Base-by-base conservation (phyloP, 805 yeast genomes). In the Suhomyces canberraensis region DNA sequence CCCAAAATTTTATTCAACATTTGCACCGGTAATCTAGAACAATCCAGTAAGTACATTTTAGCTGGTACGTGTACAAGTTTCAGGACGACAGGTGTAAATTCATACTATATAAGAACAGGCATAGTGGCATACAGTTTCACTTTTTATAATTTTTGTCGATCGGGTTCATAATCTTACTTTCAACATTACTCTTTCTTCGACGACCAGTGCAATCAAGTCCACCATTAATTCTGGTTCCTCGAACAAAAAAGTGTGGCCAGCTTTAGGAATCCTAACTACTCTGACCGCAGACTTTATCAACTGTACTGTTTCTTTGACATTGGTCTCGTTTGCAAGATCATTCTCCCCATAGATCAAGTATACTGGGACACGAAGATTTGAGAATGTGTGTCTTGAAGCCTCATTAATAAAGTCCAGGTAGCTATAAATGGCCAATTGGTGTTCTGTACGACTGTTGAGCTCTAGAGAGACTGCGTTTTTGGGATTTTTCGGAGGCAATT, bases 121-220 rank as follows among this genome's bases (percentile, higher is more conserved):
- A n/a, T n/a, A n/a, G n/a, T n/a, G n/a, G n/a, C n/a, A n/a, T n/a
- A n/a, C n/a, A n/a, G n/a, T n/a, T n/a, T n/a, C n/a, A n/a, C n/a
- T n/a, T n/a, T n/a, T n/a, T n/a, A n/a, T n/a, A n/a, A n/a, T n/a
- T n/a, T n/a, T n/a, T n/a, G n/a, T n/a, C n/a, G n/a, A n/a, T n/a
- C n/a, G n/a, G n/a, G n/a, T 39, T 35, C 16, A 41, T 25, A 32
- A 54, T 49, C 25, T 41, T 40, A 8, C 35, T 35, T 35, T 20
- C 27, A 25, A 8, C 27, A 29, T 3, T 9, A 16, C 15, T 33
- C 36, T 26, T 20, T 26, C 31, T 24, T 18, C 31, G 19, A 33
- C 19, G 7, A 27, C 15, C 14, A 16, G 7, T 26, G 17, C 16
- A 7, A 32, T 13, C 27, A 31, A 16, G n/a, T 13, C 15, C 8